Base-by-base conservation (phyloP, 148 eudicot species). In the Beta vulgaris region DNA sequence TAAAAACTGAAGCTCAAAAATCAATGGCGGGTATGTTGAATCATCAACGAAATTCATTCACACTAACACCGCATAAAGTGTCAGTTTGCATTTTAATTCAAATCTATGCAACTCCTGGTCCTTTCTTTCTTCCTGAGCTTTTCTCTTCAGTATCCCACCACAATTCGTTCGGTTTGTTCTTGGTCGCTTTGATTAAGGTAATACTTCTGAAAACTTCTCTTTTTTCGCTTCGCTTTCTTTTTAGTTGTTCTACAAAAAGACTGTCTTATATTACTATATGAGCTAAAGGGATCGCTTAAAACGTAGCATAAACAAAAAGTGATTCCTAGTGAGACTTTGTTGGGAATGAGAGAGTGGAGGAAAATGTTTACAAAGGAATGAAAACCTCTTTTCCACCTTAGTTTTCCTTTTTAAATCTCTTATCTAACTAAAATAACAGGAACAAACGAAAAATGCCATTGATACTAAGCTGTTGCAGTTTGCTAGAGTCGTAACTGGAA, bases 1-100 rank as follows among this genome's bases (percentile, higher is more conserved):
- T n/a, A n/a, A n/a, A n/a, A n/a, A n/a, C n/a, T n/a, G n/a, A n/a
- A n/a, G 25, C 12, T 6, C 42, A 39, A 5, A 46, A 31, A 75
- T 23, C 44, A 68, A 89, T 89, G 93, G 84, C 85, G 14, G 86
- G 86, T 64, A 82, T 87, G 31, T 73, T 85, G 37, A 88, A 86
- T 85, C 82, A 84, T 63, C 83, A 60, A 7, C 51, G 77, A 51
- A 87, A 85, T 54, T 75, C 79, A 28, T 90, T 90, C 42, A 49
- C 89, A 11, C 49, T 95, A 31, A 90, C 96, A 26, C 97, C 99
- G 32, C 97, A 95, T 87, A 95, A 95, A 77, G 91, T 95, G 15
- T 92, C 97, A 11, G 34, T 90, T 40, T 95, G 99, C 72, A 68
- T 95, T 16, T 86, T 95, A 0, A 42, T 88, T 32, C 97, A 92